Base-by-base conservation (phyloP, 2,329 filamentous ascomycete genomes). In the Didymella glomerata region DNA sequence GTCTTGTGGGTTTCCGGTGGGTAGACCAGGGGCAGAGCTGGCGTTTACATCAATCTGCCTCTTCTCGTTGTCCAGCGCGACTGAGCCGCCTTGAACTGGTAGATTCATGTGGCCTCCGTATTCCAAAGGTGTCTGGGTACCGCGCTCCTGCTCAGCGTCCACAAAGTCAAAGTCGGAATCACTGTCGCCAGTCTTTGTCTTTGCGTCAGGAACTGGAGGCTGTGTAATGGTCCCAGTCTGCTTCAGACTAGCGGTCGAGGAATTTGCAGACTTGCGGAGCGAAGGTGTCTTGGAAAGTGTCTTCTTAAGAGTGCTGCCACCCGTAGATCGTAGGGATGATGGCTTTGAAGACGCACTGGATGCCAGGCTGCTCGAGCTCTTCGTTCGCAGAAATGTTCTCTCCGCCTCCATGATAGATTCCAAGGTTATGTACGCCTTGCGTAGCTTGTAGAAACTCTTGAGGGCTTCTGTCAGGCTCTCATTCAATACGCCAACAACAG, bases 391-490 rank as follows among this genome's bases (percentile, higher is more conserved):
- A 61, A 84, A 87, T 61, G 84, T 86, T 24, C 84, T 84, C 77
- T 97, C 93, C 32, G 89, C 85, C 60, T 90, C 85, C 72, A 93
- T 84, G 54, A 99, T 91, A 10, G 84, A 84, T 69, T 97, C 90
- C 3, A 99, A 82, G 0, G 92, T 90, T 38, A 92, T 81, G 70
- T 91, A 98, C 0, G 94, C 94, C 75, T 96, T 96, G 62, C 94
- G 85, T 67, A 98, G 79, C 77, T 95, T 96, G 74, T 96, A 96
- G 72, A 98, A 98, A 6, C 92, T 92, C 77, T 90, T 92, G 76
- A 98, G 86, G 16, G 88, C 92, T 76, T 98, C 95, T 0, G 93
- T 94, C 68, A 98, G 79, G 73, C 91, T 97, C 80, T 98, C 95
- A 66, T 96, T 96, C 68, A 98, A 80, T 16, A 98, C 91, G 0